Base-by-base conservation (phyloP, 176 grass and related monocot species). In the Carex parvula region DNA sequence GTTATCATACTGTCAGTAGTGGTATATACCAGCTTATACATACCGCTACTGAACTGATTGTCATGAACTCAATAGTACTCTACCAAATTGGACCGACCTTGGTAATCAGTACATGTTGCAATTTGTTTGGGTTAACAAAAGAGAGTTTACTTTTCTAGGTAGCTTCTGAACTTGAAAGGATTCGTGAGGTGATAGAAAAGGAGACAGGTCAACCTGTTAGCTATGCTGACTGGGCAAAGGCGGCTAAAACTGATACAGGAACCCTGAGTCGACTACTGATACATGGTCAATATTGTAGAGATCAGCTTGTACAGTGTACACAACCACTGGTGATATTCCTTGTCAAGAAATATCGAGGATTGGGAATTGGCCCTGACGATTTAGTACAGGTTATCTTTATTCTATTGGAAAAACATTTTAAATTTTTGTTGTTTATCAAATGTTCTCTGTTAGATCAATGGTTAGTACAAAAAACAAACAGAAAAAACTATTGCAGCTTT, bases 281-380 rank as follows among this genome's bases (percentile, higher is more conserved):
- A 42, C 86, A 79, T 80, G 95, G 95, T 6, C 92, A 87, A 61
- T 89, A 70, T 86, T 91, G 91, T 83, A 86, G 89, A 61, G 92
- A 94, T 82, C 75, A 90, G 3, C 41, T 98, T 79, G 62, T 94
- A 46, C 87, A 87, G 50, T 65, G 87, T 60, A 92, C 91, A 14
- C 87, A 85, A 39, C 92, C 90, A 81, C 86, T 93, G n/a, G 89
- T 94, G 26, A 88, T 87, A 73, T 93, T 88, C 56, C 85, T 98
- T 84, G 92, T 93, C 18, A 90, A 65, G 78, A 86, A 93, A 30
- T 98, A 88, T 60, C 90, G 64, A 6, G 92, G 92, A 87, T 79
- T 94, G 62, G 92, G 95, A 7, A 90, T 93, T 37, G 87, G 86
- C 8, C 88, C 89, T 82, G 95, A 98, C 21, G 95, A 98, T 86